These are phyloP conservation scores for Tolypocladium sp. DNA, from an alignment of 2,329 filamentous ascomycete species.

Conservation along the genomic window DNA sequence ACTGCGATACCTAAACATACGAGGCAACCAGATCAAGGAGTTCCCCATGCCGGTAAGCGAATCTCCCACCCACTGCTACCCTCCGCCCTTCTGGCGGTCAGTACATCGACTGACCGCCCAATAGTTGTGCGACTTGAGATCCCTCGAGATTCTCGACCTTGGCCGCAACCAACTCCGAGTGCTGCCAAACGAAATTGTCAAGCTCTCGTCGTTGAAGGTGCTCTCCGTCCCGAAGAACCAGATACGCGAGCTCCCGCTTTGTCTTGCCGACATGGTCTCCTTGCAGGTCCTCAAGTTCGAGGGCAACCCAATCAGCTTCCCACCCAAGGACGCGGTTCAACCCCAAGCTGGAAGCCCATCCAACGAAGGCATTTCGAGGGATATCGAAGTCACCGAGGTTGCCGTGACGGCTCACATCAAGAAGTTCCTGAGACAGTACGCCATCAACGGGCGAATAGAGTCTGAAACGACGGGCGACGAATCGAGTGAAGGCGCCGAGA, in stretches of 20 bases:
- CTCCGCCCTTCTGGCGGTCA: not conserved
- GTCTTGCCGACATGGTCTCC: slow-evolving; percentile 81
- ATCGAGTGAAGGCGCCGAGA: slow-evolving; percentile 67
- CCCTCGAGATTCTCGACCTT: slow-evolving; percentile 87
- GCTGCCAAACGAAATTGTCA: slow-evolving; percentile 71
- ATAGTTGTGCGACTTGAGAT: slow-evolving; percentile 76
- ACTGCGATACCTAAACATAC: slow-evolving; percentile 70
- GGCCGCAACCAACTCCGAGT: slow-evolving; percentile 76
- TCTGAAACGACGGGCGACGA: slow-evolving; percentile 50
- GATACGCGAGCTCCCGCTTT: slow-evolving; percentile 74
- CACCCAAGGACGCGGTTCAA: slow-evolving; percentile 60
- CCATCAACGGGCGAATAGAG: slow-evolving; percentile 42
- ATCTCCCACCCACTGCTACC: slow-evolving; percentile 3
- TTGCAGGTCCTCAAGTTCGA: slow-evolving; percentile 84
- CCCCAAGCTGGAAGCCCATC: slow-evolving; percentile 45
- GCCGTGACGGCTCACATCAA: slow-evolving; percentile 53
- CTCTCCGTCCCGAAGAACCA: slow-evolving; percentile 81
- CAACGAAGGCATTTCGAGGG: slow-evolving; percentile 41
- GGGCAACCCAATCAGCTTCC: slow-evolving; percentile 77
- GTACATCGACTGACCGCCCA: slow-evolving; percentile 9
- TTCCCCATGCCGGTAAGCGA: slow-evolving; percentile 45
- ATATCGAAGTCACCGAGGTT: slow-evolving; percentile 56
- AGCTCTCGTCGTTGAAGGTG: slow-evolving; percentile 78
- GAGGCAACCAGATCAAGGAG: slow-evolving; percentile 63
- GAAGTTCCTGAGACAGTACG: slow-evolving; percentile 46